Evolutionary conservation across 2,329 filamentous ascomycete genomes (phyloP).

Genomic region (Aspergillus terreus): DNA sequence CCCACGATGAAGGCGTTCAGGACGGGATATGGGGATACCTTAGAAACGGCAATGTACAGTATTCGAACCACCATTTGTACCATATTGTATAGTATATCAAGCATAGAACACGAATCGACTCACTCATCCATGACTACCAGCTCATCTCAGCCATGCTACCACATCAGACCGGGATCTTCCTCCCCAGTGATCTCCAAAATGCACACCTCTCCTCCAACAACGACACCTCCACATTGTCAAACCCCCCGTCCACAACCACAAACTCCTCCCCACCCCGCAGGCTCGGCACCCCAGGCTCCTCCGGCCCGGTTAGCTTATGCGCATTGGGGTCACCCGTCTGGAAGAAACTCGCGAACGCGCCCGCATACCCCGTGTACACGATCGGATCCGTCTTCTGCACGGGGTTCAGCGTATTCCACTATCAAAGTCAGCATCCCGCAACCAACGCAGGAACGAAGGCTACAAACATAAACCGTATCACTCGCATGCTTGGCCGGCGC

Average conservation of each 20-base stretch:
- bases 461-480: conserved; percentile 54
- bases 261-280: conserved; percentile 47
- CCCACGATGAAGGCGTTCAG: no score
- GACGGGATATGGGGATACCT: no score
- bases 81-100: conserved; percentile 5
- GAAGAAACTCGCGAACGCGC: conserved; percentile 60
- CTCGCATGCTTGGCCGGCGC: conserved; percentile 56
- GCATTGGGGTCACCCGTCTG: conserved; percentile 57
- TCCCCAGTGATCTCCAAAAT: conserved; percentile 51
- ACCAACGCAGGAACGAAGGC: not conserved
- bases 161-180: conserved; percentile 44
- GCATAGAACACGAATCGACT: conserved; percentile 7
- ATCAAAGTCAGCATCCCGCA: not conserved
- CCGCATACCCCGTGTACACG: conserved; percentile 55
- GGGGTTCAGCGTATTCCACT: conserved; percentile 56
- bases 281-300: conserved; percentile 43
- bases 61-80: conserved; percentile 3
- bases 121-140: not conserved
- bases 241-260: conserved; percentile 46
- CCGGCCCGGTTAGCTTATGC: conserved; percentile 49
- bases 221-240: conserved; percentile 38
- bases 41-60: not conserved
- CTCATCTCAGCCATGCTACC: not conserved
- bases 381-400: conserved; percentile 51
- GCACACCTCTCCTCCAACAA: conserved; percentile 48